These are phyloP conservation scores for Dipteronia dyeriana DNA, from an alignment of 345 rosid species.

Conservation along the genomic window DNA sequence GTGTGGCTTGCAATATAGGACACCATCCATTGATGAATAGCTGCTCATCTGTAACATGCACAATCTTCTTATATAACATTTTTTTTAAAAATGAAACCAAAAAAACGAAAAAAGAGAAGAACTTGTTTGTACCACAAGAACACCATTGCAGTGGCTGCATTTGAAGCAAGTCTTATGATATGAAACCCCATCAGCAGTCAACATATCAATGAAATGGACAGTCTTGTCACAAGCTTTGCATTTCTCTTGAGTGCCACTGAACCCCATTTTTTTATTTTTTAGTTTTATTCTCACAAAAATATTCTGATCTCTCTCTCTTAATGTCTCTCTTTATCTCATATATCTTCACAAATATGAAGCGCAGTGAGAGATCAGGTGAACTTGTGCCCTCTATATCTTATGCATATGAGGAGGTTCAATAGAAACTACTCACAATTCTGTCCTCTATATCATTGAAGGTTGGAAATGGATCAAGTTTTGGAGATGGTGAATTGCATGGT, in stretches of 20 bases:
- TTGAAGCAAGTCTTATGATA: slow-evolving; percentile 92
- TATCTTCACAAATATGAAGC: neutral
- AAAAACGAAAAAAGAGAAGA: neutral
- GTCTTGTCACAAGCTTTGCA: slow-evolving; percentile 87
- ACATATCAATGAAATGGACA: slow-evolving; percentile 64
- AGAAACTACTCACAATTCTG: neutral
- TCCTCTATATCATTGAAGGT: slow-evolving; percentile 4
- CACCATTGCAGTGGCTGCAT: slow-evolving; percentile 84
- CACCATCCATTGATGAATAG: slow-evolving; percentile 73
- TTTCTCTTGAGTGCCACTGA: slow-evolving; percentile 68
- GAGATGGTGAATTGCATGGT: slow-evolving; percentile 11
- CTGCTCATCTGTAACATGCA: slow-evolving; percentile 52
- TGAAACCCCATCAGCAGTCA: slow-evolving; percentile 71
- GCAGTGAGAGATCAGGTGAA: neutral
- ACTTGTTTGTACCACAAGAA: slow-evolving; percentile 49
- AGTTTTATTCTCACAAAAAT: neutral
- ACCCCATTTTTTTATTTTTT: slow-evolving; percentile 33
- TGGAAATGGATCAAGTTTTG: slow-evolving; percentile 17
- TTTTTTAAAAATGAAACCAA: neutral
- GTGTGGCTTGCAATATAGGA: slow-evolving; percentile 82
- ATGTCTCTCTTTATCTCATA: too few species aligned
- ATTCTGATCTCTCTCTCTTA: neutral
- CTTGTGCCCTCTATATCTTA: slow-evolving; percentile 10
- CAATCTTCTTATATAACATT: neutral
- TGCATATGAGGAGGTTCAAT: slow-evolving; percentile 8